These are phyloP conservation scores for Xylaria sp. DNA, from an alignment of 2,329 filamentous ascomycete genomes.

Conservation along the genomic window DNA sequence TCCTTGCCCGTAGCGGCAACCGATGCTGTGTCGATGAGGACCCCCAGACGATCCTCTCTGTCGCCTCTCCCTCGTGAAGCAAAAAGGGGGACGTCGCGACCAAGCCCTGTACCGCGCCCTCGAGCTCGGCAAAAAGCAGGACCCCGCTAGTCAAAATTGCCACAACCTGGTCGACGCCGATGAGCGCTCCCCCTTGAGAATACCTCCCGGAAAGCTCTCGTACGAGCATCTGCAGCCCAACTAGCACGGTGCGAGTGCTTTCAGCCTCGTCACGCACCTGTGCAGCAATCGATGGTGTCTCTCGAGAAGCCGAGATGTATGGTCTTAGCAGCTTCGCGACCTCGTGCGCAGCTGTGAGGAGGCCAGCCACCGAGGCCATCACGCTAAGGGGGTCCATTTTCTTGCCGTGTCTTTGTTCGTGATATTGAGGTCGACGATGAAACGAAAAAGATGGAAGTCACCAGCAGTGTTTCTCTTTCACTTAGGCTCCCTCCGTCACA, in stretches of 20 bases:
- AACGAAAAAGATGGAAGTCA: neutral
- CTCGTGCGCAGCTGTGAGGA: slow-evolving; percentile 17
- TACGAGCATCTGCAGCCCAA: neutral
- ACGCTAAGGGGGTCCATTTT: slow-evolving; percentile 26
- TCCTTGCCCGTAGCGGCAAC: neutral
- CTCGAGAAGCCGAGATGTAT: slow-evolving; percentile 17
- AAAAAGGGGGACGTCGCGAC: neutral
- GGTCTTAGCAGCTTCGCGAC: slow-evolving; percentile 13
- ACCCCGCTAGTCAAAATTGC: slow-evolving; percentile 14
- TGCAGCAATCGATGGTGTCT: slow-evolving; percentile 12
- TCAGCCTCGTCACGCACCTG: slow-evolving; percentile 20
- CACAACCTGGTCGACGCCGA: slow-evolving; percentile 19
- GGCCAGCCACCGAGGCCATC: slow-evolving; percentile 14
- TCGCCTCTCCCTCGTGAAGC: neutral
- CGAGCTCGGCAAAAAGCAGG: slow-evolving; percentile 22
- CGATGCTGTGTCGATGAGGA: neutral
- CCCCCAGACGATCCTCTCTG: neutral
- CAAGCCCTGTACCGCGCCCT: slow-evolving; percentile 6
- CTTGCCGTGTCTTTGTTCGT: neutral
- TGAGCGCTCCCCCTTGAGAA: slow-evolving; percentile 7
- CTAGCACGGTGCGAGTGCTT: slow-evolving; percentile 3
- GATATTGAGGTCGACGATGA: neutral
- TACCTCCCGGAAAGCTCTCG: neutral
- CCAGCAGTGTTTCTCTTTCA: neutral
- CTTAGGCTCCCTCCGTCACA: neutral